These are phyloP conservation scores for Mycocalia duriaeana DNA, from an alignment of 1,284 basidiomycete species.

Conservation along the genomic window DNA sequence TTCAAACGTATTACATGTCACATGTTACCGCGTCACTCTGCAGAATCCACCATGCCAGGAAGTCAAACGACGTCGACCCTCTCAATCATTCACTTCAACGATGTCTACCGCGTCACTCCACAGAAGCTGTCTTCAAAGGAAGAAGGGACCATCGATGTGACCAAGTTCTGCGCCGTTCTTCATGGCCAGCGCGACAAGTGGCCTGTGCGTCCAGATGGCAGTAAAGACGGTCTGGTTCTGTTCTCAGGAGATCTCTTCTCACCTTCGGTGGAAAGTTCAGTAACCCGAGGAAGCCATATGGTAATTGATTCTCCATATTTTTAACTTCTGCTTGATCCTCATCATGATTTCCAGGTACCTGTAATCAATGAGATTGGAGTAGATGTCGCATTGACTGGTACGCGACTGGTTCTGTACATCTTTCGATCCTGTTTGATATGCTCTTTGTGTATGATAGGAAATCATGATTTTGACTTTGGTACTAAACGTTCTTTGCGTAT, in stretches of 20 bases:
- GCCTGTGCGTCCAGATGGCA: conserved; percentile 42
- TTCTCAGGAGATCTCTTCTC: conserved; percentile 90
- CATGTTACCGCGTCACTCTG: no score
- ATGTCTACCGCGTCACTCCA: conserved; percentile 71
- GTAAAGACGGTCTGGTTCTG: conserved; percentile 70
- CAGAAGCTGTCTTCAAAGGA: conserved; percentile 55
- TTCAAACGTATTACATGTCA: no score
- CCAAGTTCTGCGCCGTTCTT: conserved; percentile 65
- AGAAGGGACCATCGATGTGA: conserved; percentile 66
- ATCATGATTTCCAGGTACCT: conserved; percentile 70
- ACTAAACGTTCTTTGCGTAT: conserved; percentile 3
- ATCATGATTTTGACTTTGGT: conserved; percentile 85
- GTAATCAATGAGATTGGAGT: conserved; percentile 73
- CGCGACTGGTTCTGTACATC: conserved; percentile 35
- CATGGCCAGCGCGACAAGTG: conserved; percentile 54
- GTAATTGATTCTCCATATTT: conserved; percentile 34
- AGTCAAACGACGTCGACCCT: conserved; percentile 26
- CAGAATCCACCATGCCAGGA: no score
- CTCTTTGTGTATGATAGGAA: conserved; percentile 40
- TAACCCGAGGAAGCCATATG: conserved; percentile 91
- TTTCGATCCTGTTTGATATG: conserved; percentile 24
- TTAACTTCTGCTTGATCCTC: no score
- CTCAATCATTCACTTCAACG: conserved; percentile 60
- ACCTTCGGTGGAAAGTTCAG: conserved; percentile 81
- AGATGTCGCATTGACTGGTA: conserved; percentile 65